Base-by-base conservation (phyloP, 2,329 filamentous ascomycete genomes). In the Aspergillus candidus region DNA sequence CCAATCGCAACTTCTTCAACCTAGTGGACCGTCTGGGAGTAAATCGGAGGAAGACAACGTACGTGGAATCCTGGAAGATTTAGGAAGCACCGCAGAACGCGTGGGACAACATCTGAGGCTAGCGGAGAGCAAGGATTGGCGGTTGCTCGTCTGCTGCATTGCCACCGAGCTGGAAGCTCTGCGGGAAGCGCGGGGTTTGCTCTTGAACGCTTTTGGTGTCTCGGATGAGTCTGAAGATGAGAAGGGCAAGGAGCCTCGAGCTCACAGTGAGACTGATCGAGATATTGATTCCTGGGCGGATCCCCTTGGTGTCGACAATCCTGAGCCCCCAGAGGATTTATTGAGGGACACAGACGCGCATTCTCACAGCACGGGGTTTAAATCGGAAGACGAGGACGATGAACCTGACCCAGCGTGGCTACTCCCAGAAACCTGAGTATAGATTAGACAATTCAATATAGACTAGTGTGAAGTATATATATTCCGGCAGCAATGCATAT, bases 101-200 rank as follows among this genome's bases (percentile, higher is more conserved):
- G 58, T 83, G 8, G 69, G 79, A 50, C 60, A 63, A 2, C 72
- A 76, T 44, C 56, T 78, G 40, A 66, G 72, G 11, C 52, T 72
- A 13, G 77, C 79, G 1, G 72, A 78, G 41, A 65, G 69, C 4
- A 72, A 70, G 38, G 70, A 73, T 40, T 84, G 80, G 80, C 82
- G 75, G 41, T 61, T 83, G 14, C 68, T 84, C 27, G 72, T 82
- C 18, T 80, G 76, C 45, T 79, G 78, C 41, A 77, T 83, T 47
- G 77, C 77, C 3, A 78, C 80, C 1, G 80, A 84, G 56, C 62
- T 82, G 3, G 78, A 80, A 50, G 78, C 80, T 6, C 59, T 74
- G 36, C 57, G 58, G 32, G 62, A 71, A 55, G 72, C 66, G 11
- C 59, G 58, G 46, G 48, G 41, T 8, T 54, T 70, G 47, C 58